phyloP scores from a whole-genome alignment of 805 yeast genomes.

The Candida parachauliodes region DNA sequence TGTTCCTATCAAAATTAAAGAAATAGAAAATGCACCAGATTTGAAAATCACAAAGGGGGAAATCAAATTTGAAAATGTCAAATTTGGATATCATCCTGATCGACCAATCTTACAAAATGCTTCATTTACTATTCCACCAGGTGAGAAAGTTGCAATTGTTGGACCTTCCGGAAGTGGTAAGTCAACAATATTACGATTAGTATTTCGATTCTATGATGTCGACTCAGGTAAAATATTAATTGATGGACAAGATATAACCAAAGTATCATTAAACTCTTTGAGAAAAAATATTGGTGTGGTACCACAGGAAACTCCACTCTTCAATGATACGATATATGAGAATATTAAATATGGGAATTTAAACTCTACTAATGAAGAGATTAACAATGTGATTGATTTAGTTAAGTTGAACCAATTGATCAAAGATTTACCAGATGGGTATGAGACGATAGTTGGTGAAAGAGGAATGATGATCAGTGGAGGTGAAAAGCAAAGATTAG shows the following conservation, averaged over 20 bases:
- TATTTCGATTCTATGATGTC: constrained; percentile 89
- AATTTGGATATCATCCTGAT: constrained; percentile 88
- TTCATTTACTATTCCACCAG: constrained; percentile 83
- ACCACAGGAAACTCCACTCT: constrained; percentile 96
- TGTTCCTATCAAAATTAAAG: constrained; percentile 63
- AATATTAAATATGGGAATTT: constrained; percentile 85
- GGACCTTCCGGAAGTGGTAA: constrained; percentile 98
- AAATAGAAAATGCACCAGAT: constrained; percentile 60
- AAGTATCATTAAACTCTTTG: constrained; percentile 70
- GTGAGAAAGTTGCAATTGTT: constrained; percentile 86
- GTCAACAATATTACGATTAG: constrained; percentile 78
- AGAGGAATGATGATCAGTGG: constrained; percentile 99
- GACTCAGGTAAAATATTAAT: constrained; percentile 70
- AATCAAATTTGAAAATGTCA: constrained; percentile 82
- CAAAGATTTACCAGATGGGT: constrained; percentile 75
- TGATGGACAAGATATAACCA: constrained; percentile 84
- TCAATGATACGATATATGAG: constrained; percentile 85
- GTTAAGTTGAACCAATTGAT: constrained; percentile 69
- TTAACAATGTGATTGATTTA: constrained; percentile 55
- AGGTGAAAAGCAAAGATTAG: constrained; percentile 96
- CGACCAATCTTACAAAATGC: constrained; percentile 82
- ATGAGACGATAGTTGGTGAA: constrained; percentile 88
- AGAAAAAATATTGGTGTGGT: constrained; percentile 82
- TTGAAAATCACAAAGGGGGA: constrained; percentile 61
- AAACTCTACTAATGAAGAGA: constrained; percentile 69